phyloP scores from a whole-genome alignment of 768 basidiomycete genomes.

The Pholiota conissans region DNA sequence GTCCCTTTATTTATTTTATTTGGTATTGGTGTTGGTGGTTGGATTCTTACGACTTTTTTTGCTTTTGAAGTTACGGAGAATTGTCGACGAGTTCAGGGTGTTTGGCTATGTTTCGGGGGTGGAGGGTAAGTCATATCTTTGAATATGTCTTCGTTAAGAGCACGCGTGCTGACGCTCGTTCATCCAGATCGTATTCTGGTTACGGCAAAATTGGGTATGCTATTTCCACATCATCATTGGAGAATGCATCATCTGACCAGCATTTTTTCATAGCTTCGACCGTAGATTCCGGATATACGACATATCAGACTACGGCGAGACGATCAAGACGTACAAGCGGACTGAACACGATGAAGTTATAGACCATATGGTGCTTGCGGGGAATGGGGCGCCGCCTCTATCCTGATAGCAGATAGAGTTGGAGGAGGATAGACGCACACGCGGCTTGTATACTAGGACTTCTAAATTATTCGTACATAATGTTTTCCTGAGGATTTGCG shows the following conservation, averaged over 20 bases:
- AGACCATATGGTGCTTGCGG: constrained; percentile 64
- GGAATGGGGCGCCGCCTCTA: constrained; percentile 42
- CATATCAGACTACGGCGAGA: constrained; percentile 89
- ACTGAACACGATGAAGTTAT: constrained; percentile 69
- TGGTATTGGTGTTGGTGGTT: too few species aligned
- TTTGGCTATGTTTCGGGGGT: constrained; percentile 93
- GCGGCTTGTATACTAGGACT: constrained; percentile 1
- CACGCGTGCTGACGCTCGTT: not conserved
- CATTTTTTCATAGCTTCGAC: constrained; percentile 64
- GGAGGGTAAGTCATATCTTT: constrained; percentile 56
- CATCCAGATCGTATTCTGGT: constrained; percentile 71
- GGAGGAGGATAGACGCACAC: not conserved
- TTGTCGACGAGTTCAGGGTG: constrained; percentile 78
- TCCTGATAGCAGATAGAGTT: too few species aligned
- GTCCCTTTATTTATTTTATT: too few species aligned
- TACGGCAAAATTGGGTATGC: constrained; percentile 75
- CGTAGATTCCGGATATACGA: constrained; percentile 89
- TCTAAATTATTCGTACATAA: constrained; percentile 7
- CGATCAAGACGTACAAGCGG: constrained; percentile 83
- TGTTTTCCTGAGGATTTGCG: too few species aligned
- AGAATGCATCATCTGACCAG: constrained; percentile 1
- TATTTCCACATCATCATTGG: not conserved
- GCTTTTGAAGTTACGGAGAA: constrained; percentile 85
- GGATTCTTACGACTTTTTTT: too few species aligned
- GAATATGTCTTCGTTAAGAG: not conserved